Conservation (phyloP, 768 basidiomycete genomes). For the Rhodotorula kratochvilovae region DNA sequence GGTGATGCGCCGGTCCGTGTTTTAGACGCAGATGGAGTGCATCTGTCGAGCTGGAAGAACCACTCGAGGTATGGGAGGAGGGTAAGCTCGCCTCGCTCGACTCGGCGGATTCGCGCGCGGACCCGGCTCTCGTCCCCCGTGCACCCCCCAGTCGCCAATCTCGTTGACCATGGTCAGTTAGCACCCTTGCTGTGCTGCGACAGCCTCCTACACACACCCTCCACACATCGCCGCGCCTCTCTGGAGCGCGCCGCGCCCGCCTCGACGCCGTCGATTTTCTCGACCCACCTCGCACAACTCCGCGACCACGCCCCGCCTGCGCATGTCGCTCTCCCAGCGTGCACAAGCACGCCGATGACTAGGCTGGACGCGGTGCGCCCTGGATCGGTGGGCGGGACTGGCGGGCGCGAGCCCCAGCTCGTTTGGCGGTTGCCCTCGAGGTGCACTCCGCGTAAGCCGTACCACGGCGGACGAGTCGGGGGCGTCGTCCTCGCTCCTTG, state of each 20-base stretch:
- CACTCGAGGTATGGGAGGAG: no score
- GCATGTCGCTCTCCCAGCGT: no score
- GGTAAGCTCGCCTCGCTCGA: no score
- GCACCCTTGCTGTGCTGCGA: no score
- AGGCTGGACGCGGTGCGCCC: no score
- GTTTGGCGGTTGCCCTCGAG: background rate
- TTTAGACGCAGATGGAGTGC: no score
- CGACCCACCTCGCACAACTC: background rate
- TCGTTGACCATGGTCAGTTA: constrained; percentile 2
- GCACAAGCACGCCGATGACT: no score
- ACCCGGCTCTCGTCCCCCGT: background rate
- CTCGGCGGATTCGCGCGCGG: background rate
- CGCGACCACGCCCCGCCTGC: no score
- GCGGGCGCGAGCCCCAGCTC: background rate
- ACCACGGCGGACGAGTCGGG: constrained; percentile 3
- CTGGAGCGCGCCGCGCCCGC: no score
- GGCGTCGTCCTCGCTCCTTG: background rate
- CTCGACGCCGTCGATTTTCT: background rate
- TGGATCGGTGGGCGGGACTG: background rate
- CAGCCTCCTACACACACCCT: background rate
- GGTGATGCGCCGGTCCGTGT: no score
- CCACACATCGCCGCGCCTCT: background rate
- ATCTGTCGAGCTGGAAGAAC: no score
- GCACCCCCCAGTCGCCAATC: constrained; percentile 3
- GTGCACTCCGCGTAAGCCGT: background rate